phyloP scores from a whole-genome alignment of 352 stramenopile genomes.

The Phytopythium oedochilum region DNA sequence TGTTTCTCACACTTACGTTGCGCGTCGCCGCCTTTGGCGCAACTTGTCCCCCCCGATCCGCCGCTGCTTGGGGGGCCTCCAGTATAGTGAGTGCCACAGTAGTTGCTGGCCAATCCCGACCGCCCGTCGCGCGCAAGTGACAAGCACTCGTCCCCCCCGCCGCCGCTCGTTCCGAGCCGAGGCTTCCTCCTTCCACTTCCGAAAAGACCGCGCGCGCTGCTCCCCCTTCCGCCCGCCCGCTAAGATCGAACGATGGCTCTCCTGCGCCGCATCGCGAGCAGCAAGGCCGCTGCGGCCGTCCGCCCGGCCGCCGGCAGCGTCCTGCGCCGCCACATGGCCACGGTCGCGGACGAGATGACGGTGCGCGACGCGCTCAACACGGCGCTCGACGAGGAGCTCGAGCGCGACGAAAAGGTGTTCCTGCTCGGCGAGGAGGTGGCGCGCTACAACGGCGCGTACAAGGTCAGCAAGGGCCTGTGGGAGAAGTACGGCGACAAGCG shows the following conservation, averaged over 20 bases:
- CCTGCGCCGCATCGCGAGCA: constrained; percentile 42
- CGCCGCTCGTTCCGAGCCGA: not conserved
- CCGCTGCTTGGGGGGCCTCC: constrained; percentile 3
- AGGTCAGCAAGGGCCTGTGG: constrained; percentile 96
- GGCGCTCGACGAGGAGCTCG: constrained; percentile 99
- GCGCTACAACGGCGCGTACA: constrained; percentile 99
- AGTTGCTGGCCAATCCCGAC: not conserved
- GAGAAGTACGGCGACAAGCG: constrained; percentile 99
- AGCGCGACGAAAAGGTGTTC: constrained; percentile 93
- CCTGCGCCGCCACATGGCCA: constrained; percentile 68
- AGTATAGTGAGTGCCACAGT: no score
- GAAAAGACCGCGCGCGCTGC: constrained; percentile 11
- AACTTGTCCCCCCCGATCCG: no score
- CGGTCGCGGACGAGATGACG: constrained; percentile 86
- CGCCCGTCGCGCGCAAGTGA: constrained; percentile 1
- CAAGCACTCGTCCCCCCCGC: not conserved
- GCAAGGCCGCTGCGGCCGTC: constrained; percentile 22
- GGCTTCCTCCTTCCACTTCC: not conserved
- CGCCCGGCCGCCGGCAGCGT: constrained; percentile 15
- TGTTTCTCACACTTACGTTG: not conserved
- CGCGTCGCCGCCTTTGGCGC: not conserved
- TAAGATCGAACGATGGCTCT: constrained; percentile 31
- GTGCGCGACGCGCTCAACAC: constrained; percentile 98
- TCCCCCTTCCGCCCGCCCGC: not conserved
- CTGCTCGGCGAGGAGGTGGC: constrained; percentile 98